Evolutionary conservation across 352 stramenopile species (phyloP), one percentile per base, ranked within the genome.

Genomic region (Detonula confervacea): DNA sequence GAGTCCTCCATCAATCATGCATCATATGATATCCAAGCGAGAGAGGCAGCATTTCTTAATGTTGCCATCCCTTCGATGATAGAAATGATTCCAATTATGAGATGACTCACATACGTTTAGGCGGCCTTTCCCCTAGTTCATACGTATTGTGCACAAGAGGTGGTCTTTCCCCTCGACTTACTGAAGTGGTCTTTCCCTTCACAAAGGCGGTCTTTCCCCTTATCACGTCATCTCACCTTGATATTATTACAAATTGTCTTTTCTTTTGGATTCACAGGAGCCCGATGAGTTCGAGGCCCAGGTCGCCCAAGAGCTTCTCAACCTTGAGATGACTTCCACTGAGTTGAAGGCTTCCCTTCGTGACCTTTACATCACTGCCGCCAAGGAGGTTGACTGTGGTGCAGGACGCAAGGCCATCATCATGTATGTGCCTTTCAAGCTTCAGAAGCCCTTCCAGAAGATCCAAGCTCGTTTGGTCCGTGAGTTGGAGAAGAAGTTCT

Each of bases 401-500:
- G 93, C 91, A 89, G 96, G 96, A 85, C 86, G 77, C 22, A 98
- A 98, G 91, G 97, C 97, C 35, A 99, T 99, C 87, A 94, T 99
- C 55, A 92, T 99, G 80, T 99, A 99, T 89, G 97, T 99, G 77
- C 98, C 97, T 12, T 99, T 95, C 96, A 97, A 97, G 70, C 94
- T 99, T 57, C 95, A 99, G 80, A 97, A 96, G 80, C 92, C 93
- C 66, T 99, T 99, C 95, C 96, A 98, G 91, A 99, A 99, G 94
- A 98, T 99, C 86, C 98, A 99, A 87, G 90, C 93, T 30, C 95
- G 95, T 80, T 95, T 99, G 62, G 97, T 99, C 44, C 96, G 96
- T 65, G 98, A 99, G 91, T 90, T 99, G 54, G 97, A 99, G 94
- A 99, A 99, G 96, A 99, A 99, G 92, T 99, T 99, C 92, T 98